These are phyloP conservation scores for Mycothermus thermophilus DNA, from an alignment of 495 filamentous ascomycete species.

Conservation along the genomic window DNA sequence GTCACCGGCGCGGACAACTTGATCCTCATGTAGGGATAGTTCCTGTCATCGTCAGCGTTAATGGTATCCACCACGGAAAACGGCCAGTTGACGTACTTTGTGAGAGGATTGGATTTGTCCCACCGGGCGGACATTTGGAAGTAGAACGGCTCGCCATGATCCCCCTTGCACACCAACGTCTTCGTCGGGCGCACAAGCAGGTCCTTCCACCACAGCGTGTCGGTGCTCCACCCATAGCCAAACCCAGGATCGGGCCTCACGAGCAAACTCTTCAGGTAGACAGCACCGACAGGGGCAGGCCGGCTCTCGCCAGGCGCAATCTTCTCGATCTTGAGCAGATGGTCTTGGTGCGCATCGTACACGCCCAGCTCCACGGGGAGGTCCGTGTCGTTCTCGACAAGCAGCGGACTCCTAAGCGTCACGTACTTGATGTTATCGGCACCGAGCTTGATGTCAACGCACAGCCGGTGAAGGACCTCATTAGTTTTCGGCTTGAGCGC, in stretches of 20 bases:
- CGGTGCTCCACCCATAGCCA: constrained; percentile 85
- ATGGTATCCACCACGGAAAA: too few relatives aligned
- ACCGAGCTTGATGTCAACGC: constrained; percentile 85
- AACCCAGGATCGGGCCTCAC: constrained; percentile 92
- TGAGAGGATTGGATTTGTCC: constrained; percentile 66
- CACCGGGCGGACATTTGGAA: constrained; percentile 85
- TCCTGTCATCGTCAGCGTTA: constrained; percentile 25
- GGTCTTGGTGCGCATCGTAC: constrained; percentile 73
- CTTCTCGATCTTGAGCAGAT: constrained; percentile 95
- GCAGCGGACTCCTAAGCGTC: constrained; percentile 84
- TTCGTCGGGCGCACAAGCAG: constrained; percentile 67
- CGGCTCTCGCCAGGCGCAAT: constrained; percentile 82
- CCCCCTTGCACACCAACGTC: constrained; percentile 75
- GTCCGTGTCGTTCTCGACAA: constrained; percentile 95
- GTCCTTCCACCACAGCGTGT: constrained; percentile 84
- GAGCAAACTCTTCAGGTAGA: constrained; percentile 80
- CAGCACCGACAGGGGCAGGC: constrained; percentile 84
- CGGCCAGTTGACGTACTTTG: constrained; percentile 40
- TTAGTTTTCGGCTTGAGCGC: constrained; percentile 68
- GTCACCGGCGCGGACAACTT: constrained; percentile 84
- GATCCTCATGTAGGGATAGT: constrained; percentile 90
- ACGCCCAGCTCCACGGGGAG: constrained; percentile 93
- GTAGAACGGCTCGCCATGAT: constrained; percentile 78
- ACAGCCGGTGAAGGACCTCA: constrained; percentile 67
- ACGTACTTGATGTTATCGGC: constrained; percentile 94